These are phyloP conservation scores for Aspergillus niger DNA, from an alignment of 2,329 filamentous ascomycete species.

Conservation along the genomic window DNA sequence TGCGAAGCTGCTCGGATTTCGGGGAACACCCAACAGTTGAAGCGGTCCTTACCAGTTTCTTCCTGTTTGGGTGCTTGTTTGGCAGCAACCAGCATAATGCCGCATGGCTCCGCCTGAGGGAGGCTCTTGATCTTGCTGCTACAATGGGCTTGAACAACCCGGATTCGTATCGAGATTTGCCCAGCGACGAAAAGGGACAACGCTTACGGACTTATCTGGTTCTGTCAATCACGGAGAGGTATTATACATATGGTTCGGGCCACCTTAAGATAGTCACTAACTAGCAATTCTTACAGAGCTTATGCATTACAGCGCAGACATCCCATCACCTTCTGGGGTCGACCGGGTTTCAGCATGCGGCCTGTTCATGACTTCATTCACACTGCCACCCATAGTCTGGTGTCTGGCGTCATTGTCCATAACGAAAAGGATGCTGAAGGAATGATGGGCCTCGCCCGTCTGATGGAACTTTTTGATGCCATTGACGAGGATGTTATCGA, in stretches of 20 bases:
- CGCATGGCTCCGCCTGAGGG: constrained; percentile 75
- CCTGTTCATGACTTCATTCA: constrained; percentile 46
- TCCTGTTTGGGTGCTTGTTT: constrained; percentile 72
- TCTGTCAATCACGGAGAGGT: constrained; percentile 41
- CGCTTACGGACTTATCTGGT: constrained; percentile 41
- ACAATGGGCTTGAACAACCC: constrained; percentile 45
- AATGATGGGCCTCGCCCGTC: constrained; percentile 46
- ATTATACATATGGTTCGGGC: not conserved
- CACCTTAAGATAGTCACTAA: not conserved
- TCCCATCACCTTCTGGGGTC: constrained; percentile 46
- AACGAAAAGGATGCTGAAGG: constrained; percentile 47
- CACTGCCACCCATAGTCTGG: constrained; percentile 36
- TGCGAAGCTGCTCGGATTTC: constrained; percentile 46
- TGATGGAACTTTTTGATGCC: constrained; percentile 49
- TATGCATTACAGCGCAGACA: constrained; percentile 48
- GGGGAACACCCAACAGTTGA: constrained; percentile 45
- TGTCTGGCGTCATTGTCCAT: constrained; percentile 46
- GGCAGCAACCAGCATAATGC: constrained; percentile 72
- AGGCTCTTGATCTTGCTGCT: constrained; percentile 57
- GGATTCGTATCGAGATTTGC: constrained; percentile 39
- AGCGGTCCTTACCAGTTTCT: constrained; percentile 67
- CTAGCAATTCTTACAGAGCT: constrained; percentile 31
- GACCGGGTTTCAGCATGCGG: constrained; percentile 42
- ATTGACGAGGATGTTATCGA: constrained; percentile 48
- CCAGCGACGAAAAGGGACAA: constrained; percentile 42